phyloP scores from a whole-genome alignment of 306 rosid species.

The Cotoneaster glaucophyllus region DNA sequence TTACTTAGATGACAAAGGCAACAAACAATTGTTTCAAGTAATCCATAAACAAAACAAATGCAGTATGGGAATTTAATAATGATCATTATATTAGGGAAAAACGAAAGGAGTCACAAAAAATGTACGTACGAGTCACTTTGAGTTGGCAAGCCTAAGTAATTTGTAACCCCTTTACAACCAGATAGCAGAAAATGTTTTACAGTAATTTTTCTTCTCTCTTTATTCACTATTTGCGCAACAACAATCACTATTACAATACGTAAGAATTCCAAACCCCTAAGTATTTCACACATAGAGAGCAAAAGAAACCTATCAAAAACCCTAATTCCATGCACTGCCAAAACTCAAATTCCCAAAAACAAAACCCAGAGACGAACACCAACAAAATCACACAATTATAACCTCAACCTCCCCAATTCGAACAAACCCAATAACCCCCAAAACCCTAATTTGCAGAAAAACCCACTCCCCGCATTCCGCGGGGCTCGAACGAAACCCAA shows the following conservation, averaged over 20 bases:
- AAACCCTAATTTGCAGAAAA: constrained; percentile 19
- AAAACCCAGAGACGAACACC: constrained; percentile 2
- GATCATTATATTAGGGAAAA: not conserved
- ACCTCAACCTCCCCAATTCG: not conserved
- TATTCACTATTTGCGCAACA: not conserved
- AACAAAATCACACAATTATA: not conserved
- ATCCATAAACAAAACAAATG: not conserved
- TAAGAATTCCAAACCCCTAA: not conserved
- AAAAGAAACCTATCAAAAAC: not conserved
- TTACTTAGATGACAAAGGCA: not conserved
- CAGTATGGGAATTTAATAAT: not conserved
- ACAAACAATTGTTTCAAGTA: not conserved
- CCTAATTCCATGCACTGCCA: constrained; percentile 3
- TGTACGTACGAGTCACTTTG: not conserved
- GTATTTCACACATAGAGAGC: not conserved
- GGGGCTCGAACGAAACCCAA: not conserved
- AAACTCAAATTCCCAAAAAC: not conserved
- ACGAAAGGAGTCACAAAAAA: not conserved
- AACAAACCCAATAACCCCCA: not conserved
- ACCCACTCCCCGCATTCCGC: not conserved
- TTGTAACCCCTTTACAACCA: not conserved
- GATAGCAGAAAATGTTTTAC: not conserved
- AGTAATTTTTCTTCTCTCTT: not conserved
- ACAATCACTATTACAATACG: not conserved
- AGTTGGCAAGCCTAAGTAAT: not conserved